These are phyloP conservation scores for Diddensiella transvaalensis DNA, from an alignment of 805 yeast species.

Conservation along the genomic window DNA sequence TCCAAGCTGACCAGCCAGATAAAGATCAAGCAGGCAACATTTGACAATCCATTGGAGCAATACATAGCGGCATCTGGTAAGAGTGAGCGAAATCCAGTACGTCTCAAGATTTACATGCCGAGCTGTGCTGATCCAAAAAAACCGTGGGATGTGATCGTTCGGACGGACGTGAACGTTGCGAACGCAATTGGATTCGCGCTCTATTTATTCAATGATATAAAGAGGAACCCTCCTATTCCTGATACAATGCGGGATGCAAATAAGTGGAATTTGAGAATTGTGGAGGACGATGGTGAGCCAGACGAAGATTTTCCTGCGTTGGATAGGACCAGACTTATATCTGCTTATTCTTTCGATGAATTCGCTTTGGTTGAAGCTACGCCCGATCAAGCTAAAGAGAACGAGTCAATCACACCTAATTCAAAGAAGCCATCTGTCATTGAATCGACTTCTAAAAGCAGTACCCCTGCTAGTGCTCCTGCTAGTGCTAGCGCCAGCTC, in stretches of 20 bases:
- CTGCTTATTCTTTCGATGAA: conserved; percentile 76
- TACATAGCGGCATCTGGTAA: conserved; percentile 36
- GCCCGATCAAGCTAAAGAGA: conserved; percentile 32
- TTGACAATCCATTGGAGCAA: conserved; percentile 35
- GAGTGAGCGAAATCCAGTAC: conserved; percentile 31
- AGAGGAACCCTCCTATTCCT: conserved; percentile 27
- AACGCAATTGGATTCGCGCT: conserved; percentile 55
- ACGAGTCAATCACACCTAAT: conserved; percentile 34
- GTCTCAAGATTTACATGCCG: conserved; percentile 36
- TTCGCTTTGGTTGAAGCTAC: conserved; percentile 67
- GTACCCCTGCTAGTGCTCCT: conserved; percentile 3
- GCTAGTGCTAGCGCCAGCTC: background rate
- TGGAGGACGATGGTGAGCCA: conserved; percentile 90
- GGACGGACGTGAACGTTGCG: conserved; percentile 43
- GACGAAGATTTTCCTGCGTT: conserved; percentile 88
- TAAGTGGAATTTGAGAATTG: conserved; percentile 71
- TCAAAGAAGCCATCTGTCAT: conserved; percentile 16
- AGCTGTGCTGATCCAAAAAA: conserved; percentile 27
- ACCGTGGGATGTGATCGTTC: conserved; percentile 35
- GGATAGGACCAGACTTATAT: conserved; percentile 60
- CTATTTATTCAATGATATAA: conserved; percentile 30
- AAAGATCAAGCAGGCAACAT: conserved; percentile 28
- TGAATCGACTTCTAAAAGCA: conserved; percentile 2
- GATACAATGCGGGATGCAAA: conserved; percentile 49
- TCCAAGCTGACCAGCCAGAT: conserved; percentile 29